Evolutionary conservation across 2,329 filamentous ascomycete genomes (phyloP).

Genomic region (Xylariaceae sp.): DNA sequence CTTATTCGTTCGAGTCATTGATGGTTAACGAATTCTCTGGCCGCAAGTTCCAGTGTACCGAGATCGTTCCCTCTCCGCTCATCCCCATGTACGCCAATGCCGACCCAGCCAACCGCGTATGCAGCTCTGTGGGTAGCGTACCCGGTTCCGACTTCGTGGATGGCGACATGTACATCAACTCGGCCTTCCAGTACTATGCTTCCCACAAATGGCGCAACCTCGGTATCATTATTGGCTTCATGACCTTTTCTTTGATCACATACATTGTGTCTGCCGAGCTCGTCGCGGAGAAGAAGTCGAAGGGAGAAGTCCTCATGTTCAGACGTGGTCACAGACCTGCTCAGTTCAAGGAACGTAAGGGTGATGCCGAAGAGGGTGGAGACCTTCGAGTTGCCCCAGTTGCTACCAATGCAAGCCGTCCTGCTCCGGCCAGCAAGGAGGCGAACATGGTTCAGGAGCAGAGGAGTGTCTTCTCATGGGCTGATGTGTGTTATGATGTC

Average conservation of each 20-base stretch:
- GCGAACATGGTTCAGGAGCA: constrained; percentile 46
- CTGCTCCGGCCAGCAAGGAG: constrained; percentile 36
- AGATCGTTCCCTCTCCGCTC: constrained; percentile 38
- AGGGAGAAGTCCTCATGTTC: constrained; percentile 72
- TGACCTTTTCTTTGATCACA: constrained; percentile 53
- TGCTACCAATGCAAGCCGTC: constrained; percentile 41
- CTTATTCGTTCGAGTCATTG: constrained; percentile 73
- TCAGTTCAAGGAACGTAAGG: constrained; percentile 55
- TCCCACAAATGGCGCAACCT: constrained; percentile 65
- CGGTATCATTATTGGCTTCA: constrained; percentile 62
- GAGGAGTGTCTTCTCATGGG: constrained; percentile 80
- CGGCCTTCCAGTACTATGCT: constrained; percentile 52
- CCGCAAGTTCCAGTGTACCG: constrained; percentile 51
- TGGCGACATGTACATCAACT: constrained; percentile 53
- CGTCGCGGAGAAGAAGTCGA: constrained; percentile 62
- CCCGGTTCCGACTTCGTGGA: constrained; percentile 47
- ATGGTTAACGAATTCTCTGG: constrained; percentile 78
- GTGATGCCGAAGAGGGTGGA: constrained; percentile 53
- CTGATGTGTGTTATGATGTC: constrained; percentile 69
- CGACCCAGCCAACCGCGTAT: constrained; percentile 43
- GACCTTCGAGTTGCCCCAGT: constrained; percentile 45
- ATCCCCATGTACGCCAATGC: constrained; percentile 37
- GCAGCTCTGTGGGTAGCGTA: constrained; percentile 53
- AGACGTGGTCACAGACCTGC: constrained; percentile 60
- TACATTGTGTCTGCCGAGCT: constrained; percentile 64